Percentiles rank a stretch among this genome's conserved stretches.
These are phyloP conservation scores for Phanerochaete carnosa DNA, from an alignment of 768 basidiomycete species.

Conservation along the genomic window DNA sequence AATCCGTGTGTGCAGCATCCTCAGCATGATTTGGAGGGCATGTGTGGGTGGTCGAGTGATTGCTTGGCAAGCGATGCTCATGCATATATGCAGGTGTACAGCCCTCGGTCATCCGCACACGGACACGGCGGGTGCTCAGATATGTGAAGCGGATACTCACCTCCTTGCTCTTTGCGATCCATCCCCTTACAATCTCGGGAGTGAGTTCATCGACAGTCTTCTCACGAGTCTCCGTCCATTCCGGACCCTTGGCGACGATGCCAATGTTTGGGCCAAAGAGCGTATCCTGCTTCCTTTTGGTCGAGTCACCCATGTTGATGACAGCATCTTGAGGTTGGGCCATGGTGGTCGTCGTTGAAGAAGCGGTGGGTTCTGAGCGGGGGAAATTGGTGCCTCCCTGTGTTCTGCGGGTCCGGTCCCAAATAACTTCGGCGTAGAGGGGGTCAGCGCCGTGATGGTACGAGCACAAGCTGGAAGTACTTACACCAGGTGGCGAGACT, in stretches of 20 bases:
- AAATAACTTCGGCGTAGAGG: slow-evolving; percentile 47
- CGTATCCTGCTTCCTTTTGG: slow-evolving; percentile 66
- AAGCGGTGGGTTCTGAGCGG: slow-evolving; percentile 37
- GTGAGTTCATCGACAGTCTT: slow-evolving; percentile 76
- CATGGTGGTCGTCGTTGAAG: slow-evolving; percentile 48
- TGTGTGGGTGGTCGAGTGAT: not conserved
- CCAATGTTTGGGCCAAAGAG: slow-evolving; percentile 94
- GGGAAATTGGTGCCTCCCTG: slow-evolving; percentile 52
- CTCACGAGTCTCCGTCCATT: slow-evolving; percentile 65
- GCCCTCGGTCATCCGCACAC: not conserved
- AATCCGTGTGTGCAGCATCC: too few relatives aligned
- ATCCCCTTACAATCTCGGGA: slow-evolving; percentile 73
- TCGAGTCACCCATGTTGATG: slow-evolving; percentile 29
- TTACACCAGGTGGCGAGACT: slow-evolving; percentile 36
- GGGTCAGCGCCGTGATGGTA: slow-evolving; percentile 14
- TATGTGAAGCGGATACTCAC: slow-evolving; percentile 37
- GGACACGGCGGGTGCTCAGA: not conserved
- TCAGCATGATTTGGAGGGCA: too few relatives aligned
- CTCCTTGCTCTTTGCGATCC: slow-evolving; percentile 88
- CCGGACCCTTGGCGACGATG: slow-evolving; percentile 60
- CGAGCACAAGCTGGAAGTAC: slow-evolving; percentile 11
- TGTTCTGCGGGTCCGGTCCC: slow-evolving; percentile 56
- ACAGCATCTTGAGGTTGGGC: slow-evolving; percentile 30
- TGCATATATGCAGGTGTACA: not conserved
- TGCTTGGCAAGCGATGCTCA: not conserved